Evolutionary conservation across 2,329 filamentous ascomycete species (phyloP).

Genomic region (Ilyonectria sp.): DNA sequence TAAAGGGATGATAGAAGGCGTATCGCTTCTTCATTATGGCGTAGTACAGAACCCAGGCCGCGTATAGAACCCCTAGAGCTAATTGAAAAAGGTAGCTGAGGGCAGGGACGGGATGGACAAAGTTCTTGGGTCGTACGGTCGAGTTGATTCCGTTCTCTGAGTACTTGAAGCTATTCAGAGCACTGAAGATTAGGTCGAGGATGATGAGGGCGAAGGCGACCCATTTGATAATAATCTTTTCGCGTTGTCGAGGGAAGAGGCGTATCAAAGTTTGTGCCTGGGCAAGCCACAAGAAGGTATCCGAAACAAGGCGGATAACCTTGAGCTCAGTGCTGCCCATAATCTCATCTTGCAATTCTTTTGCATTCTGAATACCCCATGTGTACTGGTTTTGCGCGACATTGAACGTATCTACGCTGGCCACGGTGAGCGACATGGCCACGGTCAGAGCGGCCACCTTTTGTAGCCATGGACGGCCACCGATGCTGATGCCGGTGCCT

Average conservation of each 20-base stretch:
- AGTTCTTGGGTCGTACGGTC: constrained; percentile 77
- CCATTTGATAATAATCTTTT: constrained; percentile 99
- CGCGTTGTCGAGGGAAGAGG: constrained; percentile 94
- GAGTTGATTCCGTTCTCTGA: constrained; percentile 65
- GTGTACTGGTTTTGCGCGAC: constrained; percentile 88
- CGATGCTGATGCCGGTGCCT: constrained; percentile 84
- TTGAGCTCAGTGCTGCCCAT: constrained; percentile 89
- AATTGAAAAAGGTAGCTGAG: constrained; percentile 93
- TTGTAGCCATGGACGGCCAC: constrained; percentile 94
- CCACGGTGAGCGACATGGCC: constrained; percentile 90
- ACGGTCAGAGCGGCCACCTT: constrained; percentile 83
- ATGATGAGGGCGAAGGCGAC: constrained; percentile 94
- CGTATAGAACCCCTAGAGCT: constrained; percentile 88
- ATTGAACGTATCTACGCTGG: constrained; percentile 90
- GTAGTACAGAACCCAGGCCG: constrained; percentile 95
- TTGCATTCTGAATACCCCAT: constrained; percentile 84
- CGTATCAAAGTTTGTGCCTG: constrained; percentile 97
- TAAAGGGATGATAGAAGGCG: constrained; percentile 90
- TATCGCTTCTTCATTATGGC: constrained; percentile 92
- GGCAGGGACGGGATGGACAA: constrained; percentile 91
- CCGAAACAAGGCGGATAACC: constrained; percentile 91
- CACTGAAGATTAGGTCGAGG: constrained; percentile 91
- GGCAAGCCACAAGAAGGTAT: constrained; percentile 96
- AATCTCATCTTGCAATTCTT: constrained; percentile 81
- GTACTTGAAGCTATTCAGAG: constrained; percentile 86